Evolutionary conservation across 768 basidiomycete species (phyloP), one percentile per base, ranked within the genome.

Genomic region (Rhodotorula babjevae): DNA sequence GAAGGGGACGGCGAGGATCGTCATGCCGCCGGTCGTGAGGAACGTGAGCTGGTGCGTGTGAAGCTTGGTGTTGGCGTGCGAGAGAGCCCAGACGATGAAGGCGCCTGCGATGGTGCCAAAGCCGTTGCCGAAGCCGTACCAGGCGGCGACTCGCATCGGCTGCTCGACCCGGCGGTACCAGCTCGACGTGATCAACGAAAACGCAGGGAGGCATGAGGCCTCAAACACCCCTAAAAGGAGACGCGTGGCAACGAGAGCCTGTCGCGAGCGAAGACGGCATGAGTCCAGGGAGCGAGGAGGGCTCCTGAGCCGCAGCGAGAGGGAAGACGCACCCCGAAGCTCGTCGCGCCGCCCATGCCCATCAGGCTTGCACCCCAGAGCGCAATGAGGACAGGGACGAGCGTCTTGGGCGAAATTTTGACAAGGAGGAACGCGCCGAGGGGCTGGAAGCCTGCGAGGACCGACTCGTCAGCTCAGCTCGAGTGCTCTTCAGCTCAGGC

Each of bases 191-290:
- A 83, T 77, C 63, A 83, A 73, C n/a, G 80, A 76, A 75, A 82
- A 82, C 21, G 82, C 73, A 1, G 82, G 81, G 12, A 82, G 73
- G 68, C 80, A 80, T 9, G 79, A 78, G 27, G 69, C 77, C 67
- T 82, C 81, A 57, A 81, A 82, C 18, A 76, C 75, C 44, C 82
- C 82, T 19, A 82, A 78, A 49, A 82, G 68, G 80, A 81, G 81
- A 36, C 82, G 76, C 29, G 79, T 79, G 33, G 78, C 81, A 25
- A 78, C 66, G 18, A 83, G 78, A 2, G 77, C 5, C 42, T 44
- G 36, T 19, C n/a, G n/a, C n/a, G n/a, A n/a, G n/a, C n/a, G n/a
- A n/a, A n/a, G n/a, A n/a, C n/a, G n/a, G n/a, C n/a, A n/a, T n/a
- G n/a, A n/a, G 53, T 14, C n/a, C 1, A 46, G 14, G n/a, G 9